These are phyloP conservation scores for Dendryphion nanum DNA, from an alignment of 2,329 filamentous ascomycete species.

Conservation along the genomic window DNA sequence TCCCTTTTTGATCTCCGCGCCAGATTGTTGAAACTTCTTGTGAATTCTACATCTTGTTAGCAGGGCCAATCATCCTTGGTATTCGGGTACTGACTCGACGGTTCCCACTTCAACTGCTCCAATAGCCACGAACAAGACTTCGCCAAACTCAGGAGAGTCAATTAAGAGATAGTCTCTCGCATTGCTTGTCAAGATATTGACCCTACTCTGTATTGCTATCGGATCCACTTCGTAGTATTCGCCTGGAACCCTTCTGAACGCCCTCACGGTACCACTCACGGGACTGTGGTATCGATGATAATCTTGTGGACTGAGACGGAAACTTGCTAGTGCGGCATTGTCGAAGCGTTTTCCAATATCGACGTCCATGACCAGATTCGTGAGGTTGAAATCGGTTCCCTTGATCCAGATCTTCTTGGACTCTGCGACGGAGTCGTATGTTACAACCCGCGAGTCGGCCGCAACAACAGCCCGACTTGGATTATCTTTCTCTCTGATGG, in stretches of 20 bases:
- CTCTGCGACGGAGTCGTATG: conserved; percentile 34
- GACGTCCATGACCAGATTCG: conserved; percentile 38
- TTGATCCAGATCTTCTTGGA: conserved; percentile 48
- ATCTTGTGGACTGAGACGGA: conserved; percentile 45
- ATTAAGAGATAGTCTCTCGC: conserved; percentile 16
- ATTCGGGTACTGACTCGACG: conserved; percentile 33
- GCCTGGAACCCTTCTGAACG: conserved; percentile 41
- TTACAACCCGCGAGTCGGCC: conserved; percentile 40
- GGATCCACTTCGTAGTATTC: conserved; percentile 48
- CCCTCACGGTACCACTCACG: conserved; percentile 39
- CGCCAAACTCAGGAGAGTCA: conserved; percentile 37
- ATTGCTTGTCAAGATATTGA: conserved; percentile 42
- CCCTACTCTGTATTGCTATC: conserved; percentile 24
- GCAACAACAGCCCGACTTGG: conserved; percentile 29
- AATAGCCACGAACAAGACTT: conserved; percentile 43
- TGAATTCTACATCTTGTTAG: conserved; percentile 27
- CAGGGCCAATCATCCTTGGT: not conserved
- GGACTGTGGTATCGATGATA: conserved; percentile 49
- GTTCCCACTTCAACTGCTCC: conserved; percentile 34
- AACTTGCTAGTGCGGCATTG: conserved; percentile 41
- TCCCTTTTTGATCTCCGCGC: conserved; percentile 38
- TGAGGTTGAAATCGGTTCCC: conserved; percentile 44
- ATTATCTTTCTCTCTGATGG: conserved; percentile 25
- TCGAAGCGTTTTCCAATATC: conserved; percentile 33
- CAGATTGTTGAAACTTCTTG: conserved; percentile 30